phyloP scores from a whole-genome alignment of 129 eudicot genomes.

The Tagetes erecta region DNA sequence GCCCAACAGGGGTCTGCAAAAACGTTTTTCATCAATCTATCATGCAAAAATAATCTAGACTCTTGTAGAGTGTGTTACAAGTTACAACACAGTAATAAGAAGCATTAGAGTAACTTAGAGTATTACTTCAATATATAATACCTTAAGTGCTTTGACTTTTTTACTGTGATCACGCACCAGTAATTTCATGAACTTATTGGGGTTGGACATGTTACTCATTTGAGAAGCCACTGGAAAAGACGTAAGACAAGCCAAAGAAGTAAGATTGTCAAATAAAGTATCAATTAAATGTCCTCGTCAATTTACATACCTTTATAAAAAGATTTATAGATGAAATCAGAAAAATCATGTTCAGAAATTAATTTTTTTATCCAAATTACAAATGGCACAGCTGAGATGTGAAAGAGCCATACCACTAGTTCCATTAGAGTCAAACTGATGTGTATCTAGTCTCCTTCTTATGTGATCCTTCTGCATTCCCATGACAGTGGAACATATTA shows the following conservation, averaged over 20 bases:
- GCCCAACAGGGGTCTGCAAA: constrained; percentile 71
- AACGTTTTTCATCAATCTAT: constrained; percentile 10
- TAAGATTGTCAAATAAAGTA: constrained; percentile 41
- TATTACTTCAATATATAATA: constrained; percentile 31
- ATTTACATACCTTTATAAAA: not conserved
- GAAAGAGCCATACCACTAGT: constrained; percentile 61
- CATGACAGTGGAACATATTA: constrained; percentile 18
- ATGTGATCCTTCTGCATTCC: constrained; percentile 65
- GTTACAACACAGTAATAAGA: not conserved
- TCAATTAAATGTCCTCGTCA: not conserved
- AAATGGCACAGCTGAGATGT: constrained; percentile 1
- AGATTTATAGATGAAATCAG: not conserved
- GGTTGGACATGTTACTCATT: constrained; percentile 94
- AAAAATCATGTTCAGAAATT: not conserved
- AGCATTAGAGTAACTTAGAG: not conserved
- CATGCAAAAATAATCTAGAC: constrained; percentile 18
- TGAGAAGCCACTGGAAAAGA: constrained; percentile 85
- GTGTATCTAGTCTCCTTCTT: constrained; percentile 65
- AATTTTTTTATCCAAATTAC: constrained; percentile 6
- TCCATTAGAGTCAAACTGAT: constrained; percentile 78
- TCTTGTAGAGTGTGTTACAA: not conserved
- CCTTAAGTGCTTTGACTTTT: constrained; percentile 80
- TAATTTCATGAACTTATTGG: constrained; percentile 70
- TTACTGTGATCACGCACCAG: constrained; percentile 78
- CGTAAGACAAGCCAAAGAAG: constrained; percentile 51